Percentiles rank a stretch among this genome's conserved stretches.
phyloP scores from a whole-genome alignment of 306 rosid genomes.

The Ormosia emarginata region DNA sequence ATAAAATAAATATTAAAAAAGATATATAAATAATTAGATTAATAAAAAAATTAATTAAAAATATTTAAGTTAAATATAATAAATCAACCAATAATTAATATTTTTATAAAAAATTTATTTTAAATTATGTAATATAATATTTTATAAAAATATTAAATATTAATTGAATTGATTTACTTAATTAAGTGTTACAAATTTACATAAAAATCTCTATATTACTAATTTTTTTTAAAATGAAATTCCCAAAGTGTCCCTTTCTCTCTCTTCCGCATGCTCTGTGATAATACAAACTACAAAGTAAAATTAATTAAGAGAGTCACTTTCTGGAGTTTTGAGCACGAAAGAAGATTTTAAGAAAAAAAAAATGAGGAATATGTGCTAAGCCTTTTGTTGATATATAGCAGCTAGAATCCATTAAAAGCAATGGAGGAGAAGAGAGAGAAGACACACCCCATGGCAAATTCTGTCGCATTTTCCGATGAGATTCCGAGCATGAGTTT shows the following conservation, averaged over 20 bases:
- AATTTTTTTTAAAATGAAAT: too few relatives aligned
- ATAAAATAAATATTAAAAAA: too few relatives aligned
- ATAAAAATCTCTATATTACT: too few relatives aligned
- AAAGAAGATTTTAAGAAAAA: not conserved
- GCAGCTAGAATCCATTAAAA: not conserved
- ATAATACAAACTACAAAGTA: not conserved
- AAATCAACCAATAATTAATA: too few relatives aligned
- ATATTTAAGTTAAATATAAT: too few relatives aligned
- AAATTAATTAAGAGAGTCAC: slow-evolving; percentile 16
- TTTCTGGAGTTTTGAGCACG: slow-evolving; percentile 35
- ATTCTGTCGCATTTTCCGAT: slow-evolving; percentile 49
- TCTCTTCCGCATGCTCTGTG: not conserved
- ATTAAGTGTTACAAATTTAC: too few relatives aligned
- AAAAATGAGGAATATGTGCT: slow-evolving; percentile 48
- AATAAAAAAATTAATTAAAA: too few relatives aligned
- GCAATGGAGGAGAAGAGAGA: slow-evolving; percentile 61
- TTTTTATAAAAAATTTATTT: too few relatives aligned
- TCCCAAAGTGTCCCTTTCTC: not conserved
- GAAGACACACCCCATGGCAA: slow-evolving; percentile 36
- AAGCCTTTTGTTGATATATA: not conserved
- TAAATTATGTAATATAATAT: too few relatives aligned
- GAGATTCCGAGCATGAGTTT: slow-evolving; percentile 34
- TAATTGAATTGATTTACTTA: too few relatives aligned
- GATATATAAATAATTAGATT: too few relatives aligned
- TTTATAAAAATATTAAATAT: too few relatives aligned